phyloP scores from a whole-genome alignment of 208 protist species.

The Acanthamoeba lenticulata region DNA sequence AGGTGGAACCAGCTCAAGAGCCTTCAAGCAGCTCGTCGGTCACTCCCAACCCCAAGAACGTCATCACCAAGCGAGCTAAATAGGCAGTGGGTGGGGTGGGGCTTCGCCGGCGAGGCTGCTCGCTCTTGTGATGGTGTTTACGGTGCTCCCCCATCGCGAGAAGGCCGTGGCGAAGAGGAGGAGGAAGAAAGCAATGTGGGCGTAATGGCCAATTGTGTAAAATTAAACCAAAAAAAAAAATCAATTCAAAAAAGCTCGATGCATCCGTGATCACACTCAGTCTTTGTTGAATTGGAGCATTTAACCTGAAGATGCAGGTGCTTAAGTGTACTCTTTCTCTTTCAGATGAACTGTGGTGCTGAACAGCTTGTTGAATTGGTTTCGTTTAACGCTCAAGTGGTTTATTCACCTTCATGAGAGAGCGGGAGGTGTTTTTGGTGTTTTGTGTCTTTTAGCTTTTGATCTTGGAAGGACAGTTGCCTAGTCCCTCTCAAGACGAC shows the following conservation, averaged over 20 bases:
- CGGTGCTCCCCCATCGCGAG: too few species aligned
- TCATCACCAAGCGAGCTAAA: conserved; percentile 13
- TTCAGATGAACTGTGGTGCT: too few species aligned
- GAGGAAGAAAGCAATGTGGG: background rate
- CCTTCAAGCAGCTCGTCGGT: background rate
- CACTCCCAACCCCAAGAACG: conserved; percentile 4
- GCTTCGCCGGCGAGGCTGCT: background rate
- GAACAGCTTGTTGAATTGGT: too few species aligned
- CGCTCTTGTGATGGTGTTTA: background rate
- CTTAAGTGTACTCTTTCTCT: too few species aligned
- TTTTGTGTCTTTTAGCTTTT: background rate
- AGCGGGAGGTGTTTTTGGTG: background rate
- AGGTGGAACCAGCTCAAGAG: background rate
- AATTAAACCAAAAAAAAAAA: background rate
- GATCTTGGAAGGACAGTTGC: background rate
- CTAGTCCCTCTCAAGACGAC: conserved; percentile 13
- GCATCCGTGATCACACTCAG: background rate
- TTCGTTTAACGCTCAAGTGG: background rate
- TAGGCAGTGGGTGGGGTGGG: background rate
- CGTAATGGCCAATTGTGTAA: background rate
- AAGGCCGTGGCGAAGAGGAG: background rate
- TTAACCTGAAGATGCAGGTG: too few species aligned
- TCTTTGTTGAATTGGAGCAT: too few species aligned
- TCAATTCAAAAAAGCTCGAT: background rate
- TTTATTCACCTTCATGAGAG: background rate